These are phyloP conservation scores for Exophiala phaeomuriformis DNA, from an alignment of 2,329 filamentous ascomycete species.

Conservation along the genomic window DNA sequence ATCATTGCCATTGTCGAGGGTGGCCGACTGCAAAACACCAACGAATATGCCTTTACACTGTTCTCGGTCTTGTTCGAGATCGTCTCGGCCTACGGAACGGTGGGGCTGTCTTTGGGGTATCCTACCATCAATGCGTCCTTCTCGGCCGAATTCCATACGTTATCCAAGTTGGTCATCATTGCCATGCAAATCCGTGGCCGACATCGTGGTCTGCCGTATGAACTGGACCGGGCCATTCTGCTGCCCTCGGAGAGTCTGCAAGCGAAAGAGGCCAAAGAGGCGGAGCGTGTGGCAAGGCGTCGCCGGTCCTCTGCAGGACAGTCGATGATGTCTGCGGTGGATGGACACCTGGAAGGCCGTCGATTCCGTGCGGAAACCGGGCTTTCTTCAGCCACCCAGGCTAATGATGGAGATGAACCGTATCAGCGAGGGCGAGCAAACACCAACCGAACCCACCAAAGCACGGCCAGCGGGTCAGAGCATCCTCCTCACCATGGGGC, in stretches of 20 bases:
- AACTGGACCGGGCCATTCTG: conserved; percentile 63
- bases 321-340: conserved; percentile 19
- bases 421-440: conserved; percentile 12
- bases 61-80: conserved; percentile 74
- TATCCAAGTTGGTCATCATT: conserved; percentile 60
- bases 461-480: conserved; percentile 9
- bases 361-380: conserved; percentile 22
- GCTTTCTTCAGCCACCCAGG: conserved; percentile 10
- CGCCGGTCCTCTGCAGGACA: conserved; percentile 16
- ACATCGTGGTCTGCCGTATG: conserved; percentile 58
- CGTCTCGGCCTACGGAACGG: conserved; percentile 86
- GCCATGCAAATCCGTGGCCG: conserved; percentile 60
- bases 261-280: conserved; percentile 27
- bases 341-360: conserved; percentile 19
- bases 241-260: conserved; percentile 46
- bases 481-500: conserved; percentile 4
- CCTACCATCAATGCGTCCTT: conserved; percentile 69
- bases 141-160: conserved; percentile 67
- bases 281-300: conserved; percentile 20
- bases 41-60: conserved; percentile 55
- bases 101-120: conserved; percentile 83
- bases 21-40: conserved; percentile 53
- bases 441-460: conserved; percentile 13
- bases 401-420: conserved; percentile 1
- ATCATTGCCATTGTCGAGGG: conserved; percentile 88